Conservation (phyloP, 768 basidiomycete genomes). For the Termitomyces sp. region DNA sequence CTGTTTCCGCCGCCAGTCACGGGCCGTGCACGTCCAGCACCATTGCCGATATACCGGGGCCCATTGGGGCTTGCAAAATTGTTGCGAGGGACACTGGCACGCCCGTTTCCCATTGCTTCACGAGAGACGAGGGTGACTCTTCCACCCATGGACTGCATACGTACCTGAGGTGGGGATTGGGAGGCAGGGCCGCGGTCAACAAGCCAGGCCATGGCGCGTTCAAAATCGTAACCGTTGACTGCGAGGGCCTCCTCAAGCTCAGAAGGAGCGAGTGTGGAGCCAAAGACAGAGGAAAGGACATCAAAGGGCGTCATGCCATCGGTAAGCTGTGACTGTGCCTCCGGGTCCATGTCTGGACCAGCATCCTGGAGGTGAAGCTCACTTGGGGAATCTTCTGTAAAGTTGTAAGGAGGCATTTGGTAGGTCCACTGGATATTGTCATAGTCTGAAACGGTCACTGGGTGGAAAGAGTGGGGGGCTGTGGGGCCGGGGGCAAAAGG, state of each 20-base stretch:
- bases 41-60: constrained; percentile 45
- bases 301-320: constrained; percentile 98
- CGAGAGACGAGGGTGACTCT: constrained; percentile 62
- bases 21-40: constrained; percentile 34
- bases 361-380: constrained; percentile 15
- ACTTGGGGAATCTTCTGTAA: constrained; percentile 19
- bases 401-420: constrained; percentile 19
- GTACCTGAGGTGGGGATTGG: constrained; percentile 38
- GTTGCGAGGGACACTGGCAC: constrained; percentile 30
- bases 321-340: constrained; percentile 47
- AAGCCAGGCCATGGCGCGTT: constrained; percentile 91
- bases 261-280: constrained; percentile 79
- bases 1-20: constrained; percentile 61
- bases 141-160: constrained; percentile 61
- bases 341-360: constrained; percentile 37
- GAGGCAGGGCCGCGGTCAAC: constrained; percentile 61
- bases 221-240: constrained; percentile 89
- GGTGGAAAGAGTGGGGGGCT: constrained; percentile 53
- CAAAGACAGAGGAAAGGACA: constrained; percentile 91
- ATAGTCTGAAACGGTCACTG: constrained; percentile 57
- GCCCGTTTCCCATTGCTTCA: constrained; percentile 40
- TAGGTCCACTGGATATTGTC: constrained; percentile 30
- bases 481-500: constrained; percentile 46
- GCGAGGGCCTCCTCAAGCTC: constrained; percentile 93
- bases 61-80: constrained; percentile 24